phyloP scores from a whole-genome alignment of 257 asterid genomes.

The Ligustrum vulgare region DNA sequence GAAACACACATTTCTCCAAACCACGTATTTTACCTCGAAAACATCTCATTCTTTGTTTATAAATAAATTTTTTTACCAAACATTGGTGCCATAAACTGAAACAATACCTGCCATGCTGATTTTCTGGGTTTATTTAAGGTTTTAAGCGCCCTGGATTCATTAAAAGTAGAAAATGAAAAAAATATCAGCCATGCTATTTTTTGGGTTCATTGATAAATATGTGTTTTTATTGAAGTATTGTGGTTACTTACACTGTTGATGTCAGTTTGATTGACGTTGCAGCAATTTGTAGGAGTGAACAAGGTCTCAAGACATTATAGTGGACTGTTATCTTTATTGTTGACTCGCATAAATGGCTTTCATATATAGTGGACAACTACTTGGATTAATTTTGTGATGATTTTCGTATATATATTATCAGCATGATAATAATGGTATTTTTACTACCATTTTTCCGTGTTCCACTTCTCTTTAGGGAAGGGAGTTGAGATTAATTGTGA shows the following conservation, averaged over 20 bases:
- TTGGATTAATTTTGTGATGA: not conserved
- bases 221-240: no score
- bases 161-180: not conserved
- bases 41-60: no score
- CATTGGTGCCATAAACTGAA: not conserved
- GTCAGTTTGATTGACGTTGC: not conserved
- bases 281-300: not conserved
- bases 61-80: no score
- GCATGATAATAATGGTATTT: not conserved
- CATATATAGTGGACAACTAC: not conserved
- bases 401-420: not conserved
- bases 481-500: not conserved
- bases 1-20: no score
- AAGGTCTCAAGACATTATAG: not conserved
- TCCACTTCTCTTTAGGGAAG: not conserved
- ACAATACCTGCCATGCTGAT: not conserved
- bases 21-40: no score
- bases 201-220: no score
- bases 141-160: not conserved
- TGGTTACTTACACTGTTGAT: not conserved
- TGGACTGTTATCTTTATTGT: not conserved
- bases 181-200: not conserved
- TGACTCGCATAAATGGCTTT: not conserved
- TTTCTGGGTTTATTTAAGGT: not conserved
- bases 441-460: not conserved